These are phyloP conservation scores for Grifola frondosa DNA, from an alignment of 1,284 basidiomycete species.

Conservation along the genomic window DNA sequence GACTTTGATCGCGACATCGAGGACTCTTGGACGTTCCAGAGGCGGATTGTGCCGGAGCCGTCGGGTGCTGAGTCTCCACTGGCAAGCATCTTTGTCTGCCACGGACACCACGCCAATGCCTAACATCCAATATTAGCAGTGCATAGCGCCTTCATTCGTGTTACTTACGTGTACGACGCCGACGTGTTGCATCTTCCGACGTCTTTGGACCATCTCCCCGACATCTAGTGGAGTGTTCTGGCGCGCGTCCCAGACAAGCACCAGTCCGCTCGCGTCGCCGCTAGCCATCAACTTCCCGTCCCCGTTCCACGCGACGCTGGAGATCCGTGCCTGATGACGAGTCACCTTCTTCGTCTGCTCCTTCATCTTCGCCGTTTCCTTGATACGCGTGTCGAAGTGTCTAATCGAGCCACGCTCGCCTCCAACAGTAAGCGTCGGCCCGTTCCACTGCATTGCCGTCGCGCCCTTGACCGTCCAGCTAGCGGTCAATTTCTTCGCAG, in stretches of 20 bases:
- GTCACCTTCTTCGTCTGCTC: slow-evolving; percentile 50
- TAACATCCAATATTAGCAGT: slow-evolving; percentile 30
- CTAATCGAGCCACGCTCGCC: slow-evolving; percentile 48
- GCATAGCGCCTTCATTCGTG: no score
- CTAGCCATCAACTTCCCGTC: slow-evolving; percentile 51
- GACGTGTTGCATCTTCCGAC: slow-evolving; percentile 44
- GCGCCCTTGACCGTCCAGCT: slow-evolving; percentile 46
- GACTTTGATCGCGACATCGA: slow-evolving; percentile 27
- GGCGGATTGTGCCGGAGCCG: slow-evolving; percentile 65
- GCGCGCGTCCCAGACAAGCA: slow-evolving; percentile 54
- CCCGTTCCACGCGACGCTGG: slow-evolving; percentile 47
- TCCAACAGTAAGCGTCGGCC: slow-evolving; percentile 46
- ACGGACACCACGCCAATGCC: slow-evolving; percentile 92
- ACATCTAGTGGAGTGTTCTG: slow-evolving; percentile 50
- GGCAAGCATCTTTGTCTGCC: slow-evolving; percentile 82
- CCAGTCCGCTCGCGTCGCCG: slow-evolving; percentile 49
- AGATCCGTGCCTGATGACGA: slow-evolving; percentile 49
- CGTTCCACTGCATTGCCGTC: slow-evolving; percentile 49
- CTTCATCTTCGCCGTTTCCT: slow-evolving; percentile 46
- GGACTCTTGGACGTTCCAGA: slow-evolving; percentile 64
- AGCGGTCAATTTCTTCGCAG: slow-evolving; percentile 43
- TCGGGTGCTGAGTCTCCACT: slow-evolving; percentile 77
- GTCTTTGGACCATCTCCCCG: slow-evolving; percentile 50
- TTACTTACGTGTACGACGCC: slow-evolving; percentile 30
- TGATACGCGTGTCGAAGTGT: slow-evolving; percentile 52